phyloP scores from a whole-genome alignment of 208 protist genomes.

The Acanthamoeba sp. region DNA sequence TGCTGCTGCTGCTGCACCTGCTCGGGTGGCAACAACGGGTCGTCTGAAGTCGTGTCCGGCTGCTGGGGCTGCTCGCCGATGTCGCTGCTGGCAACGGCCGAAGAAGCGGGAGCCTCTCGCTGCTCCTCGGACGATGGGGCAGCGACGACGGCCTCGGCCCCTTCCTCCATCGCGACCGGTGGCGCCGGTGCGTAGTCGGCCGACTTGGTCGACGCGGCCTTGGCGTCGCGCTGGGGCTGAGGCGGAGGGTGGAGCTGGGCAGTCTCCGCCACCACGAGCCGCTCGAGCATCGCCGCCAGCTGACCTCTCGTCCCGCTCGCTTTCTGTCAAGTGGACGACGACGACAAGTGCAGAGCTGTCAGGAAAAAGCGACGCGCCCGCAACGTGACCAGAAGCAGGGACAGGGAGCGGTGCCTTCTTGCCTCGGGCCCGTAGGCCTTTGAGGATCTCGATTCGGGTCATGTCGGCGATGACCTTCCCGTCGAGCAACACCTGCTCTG shows the following conservation, averaged over 20 bases:
- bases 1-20: background rate
- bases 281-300: conserved; percentile 28
- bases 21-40: no score
- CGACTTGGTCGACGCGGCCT: background rate
- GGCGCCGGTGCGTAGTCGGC: background rate
- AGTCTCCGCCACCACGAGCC: background rate
- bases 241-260: background rate
- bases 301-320: conserved; percentile 12
- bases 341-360: no score
- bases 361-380: no score
- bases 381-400: no score
- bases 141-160: no score
- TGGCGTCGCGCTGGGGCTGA: background rate
- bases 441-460: conserved; percentile 26
- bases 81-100: no score
- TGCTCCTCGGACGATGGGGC: no score
- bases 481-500: background rate
- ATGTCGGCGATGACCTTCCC: conserved; percentile 48
- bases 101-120: no score
- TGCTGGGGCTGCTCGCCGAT: no score
- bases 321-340: background rate
- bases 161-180: no score
- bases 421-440: conserved; percentile 25
- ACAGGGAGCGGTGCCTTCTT: background rate
- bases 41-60: no score